phyloP scores from a whole-genome alignment of 2,329 filamentous ascomycete genomes.

The Aspergillaceae sp. region DNA sequence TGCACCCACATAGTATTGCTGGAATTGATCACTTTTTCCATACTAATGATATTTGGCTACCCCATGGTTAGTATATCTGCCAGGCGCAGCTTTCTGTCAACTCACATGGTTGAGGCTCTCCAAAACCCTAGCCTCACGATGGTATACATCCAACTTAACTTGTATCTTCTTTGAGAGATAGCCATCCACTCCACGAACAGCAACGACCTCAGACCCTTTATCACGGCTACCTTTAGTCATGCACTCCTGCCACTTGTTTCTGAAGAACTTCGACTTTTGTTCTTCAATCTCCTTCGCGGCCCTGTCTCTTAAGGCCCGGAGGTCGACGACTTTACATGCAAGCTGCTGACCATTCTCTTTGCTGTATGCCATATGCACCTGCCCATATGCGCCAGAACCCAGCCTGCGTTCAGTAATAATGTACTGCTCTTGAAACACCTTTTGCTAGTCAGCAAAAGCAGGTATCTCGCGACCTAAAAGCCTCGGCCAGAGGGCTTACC shows the following conservation, averaged over 20 bases:
- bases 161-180: conserved; percentile 15
- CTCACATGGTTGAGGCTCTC: conserved; percentile 45
- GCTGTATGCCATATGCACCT: conserved; percentile 37
- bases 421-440: conserved; percentile 29
- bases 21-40: conserved; percentile 50
- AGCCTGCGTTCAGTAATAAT: conserved; percentile 32
- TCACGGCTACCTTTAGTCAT: not conserved
- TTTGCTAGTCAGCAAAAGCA: not conserved
- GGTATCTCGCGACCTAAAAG: too few relatives aligned
- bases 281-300: conserved; percentile 3
- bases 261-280: conserved; percentile 8
- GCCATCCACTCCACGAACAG: conserved; percentile 5
- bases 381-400: conserved; percentile 36
- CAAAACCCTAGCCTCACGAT: conserved; percentile 40
- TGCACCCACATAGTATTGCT: conserved; percentile 41
- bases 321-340: conserved; percentile 39
- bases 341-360: conserved; percentile 26
- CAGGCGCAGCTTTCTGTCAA: not conserved
- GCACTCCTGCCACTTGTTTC: not conserved
- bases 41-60: conserved; percentile 50
- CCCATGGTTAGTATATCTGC: not conserved
- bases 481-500: conserved; percentile 13
- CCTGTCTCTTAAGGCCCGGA: conserved; percentile 19
- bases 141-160: conserved; percentile 23
- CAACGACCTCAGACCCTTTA: conserved; percentile 3